These are phyloP conservation scores for Arthroderma sp. DNA, from an alignment of 2,329 filamentous ascomycete species.

Conservation along the genomic window DNA sequence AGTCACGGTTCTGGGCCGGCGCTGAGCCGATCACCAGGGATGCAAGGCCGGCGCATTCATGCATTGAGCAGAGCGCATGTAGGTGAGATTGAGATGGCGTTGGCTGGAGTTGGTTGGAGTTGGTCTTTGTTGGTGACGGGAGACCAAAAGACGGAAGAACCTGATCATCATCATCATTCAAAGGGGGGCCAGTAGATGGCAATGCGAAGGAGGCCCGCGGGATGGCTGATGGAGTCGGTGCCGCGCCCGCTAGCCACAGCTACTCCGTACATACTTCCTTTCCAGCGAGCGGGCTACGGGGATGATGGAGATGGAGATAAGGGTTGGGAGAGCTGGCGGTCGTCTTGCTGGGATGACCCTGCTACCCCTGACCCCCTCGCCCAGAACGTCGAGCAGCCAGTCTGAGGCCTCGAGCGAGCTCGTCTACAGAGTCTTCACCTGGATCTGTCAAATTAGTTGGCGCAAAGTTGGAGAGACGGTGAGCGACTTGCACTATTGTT, in stretches of 20 bases:
- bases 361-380: neutral
- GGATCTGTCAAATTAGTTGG: neutral
- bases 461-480: neutral
- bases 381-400: neutral
- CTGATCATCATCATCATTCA: constrained; percentile 1
- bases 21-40: neutral
- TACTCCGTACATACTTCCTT: neutral
- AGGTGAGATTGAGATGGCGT: neutral
- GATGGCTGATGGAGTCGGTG: neutral
- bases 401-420: neutral
- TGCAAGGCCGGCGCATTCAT: neutral
- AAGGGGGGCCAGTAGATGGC: neutral
- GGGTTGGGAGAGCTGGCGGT: neutral
- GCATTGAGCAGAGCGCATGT: neutral
- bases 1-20: constrained; percentile 4
- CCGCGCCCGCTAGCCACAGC: neutral
- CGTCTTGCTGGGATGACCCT: neutral
- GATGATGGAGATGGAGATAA: neutral
- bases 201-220: neutral
- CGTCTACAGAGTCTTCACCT: neutral
- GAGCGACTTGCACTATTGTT: neutral
- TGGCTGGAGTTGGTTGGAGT: neutral
- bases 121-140: neutral
- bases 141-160: neutral
- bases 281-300: neutral